Evolutionary conservation across 2,329 filamentous ascomycete species (phyloP).

Genomic region (Cyphellophora europaea): DNA sequence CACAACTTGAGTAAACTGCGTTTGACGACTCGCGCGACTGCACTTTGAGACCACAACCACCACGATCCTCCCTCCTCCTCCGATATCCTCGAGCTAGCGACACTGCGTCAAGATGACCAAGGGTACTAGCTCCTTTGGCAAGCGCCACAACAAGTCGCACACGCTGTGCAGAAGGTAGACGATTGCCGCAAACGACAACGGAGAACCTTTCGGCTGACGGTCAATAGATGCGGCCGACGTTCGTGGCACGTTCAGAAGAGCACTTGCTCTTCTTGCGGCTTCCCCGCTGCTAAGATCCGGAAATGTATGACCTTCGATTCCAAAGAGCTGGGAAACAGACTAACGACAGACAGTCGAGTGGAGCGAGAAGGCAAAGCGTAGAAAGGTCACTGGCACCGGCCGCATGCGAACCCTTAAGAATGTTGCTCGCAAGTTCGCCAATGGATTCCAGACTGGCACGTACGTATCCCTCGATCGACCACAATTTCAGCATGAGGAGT

Average conservation of each 20-base stretch:
- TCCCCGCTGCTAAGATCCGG: conserved; percentile 92
- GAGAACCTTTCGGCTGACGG: conserved; percentile 26
- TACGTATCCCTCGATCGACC: no score
- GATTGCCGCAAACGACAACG: conserved; percentile 53
- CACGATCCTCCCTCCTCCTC: background rate
- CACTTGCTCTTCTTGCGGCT: conserved; percentile 92
- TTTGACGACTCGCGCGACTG: no score
- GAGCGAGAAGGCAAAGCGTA: conserved; percentile 99
- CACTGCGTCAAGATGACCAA: conserved; percentile 27
- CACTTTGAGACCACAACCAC: no score
- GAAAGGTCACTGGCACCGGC: conserved; percentile 97
- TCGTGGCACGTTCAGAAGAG: conserved; percentile 99
- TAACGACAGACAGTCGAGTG: conserved; percentile 59
- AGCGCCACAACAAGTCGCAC: conserved; percentile 97
- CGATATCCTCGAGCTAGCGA: background rate
- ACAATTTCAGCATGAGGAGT: background rate
- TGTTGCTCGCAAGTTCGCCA: conserved; percentile 89
- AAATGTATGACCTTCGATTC: conserved; percentile 50
- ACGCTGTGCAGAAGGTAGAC: conserved; percentile 96
- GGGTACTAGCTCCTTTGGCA: conserved; percentile 63
- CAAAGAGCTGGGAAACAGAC: background rate
- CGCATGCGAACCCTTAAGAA: conserved; percentile 92
- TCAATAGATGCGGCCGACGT: conserved; percentile 57
- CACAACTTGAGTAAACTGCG: no score
- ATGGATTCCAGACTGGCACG: conserved; percentile 85